Evolutionary conservation across 2,329 filamentous ascomycete species (phyloP).

Genomic region (Xylariales sp.): DNA sequence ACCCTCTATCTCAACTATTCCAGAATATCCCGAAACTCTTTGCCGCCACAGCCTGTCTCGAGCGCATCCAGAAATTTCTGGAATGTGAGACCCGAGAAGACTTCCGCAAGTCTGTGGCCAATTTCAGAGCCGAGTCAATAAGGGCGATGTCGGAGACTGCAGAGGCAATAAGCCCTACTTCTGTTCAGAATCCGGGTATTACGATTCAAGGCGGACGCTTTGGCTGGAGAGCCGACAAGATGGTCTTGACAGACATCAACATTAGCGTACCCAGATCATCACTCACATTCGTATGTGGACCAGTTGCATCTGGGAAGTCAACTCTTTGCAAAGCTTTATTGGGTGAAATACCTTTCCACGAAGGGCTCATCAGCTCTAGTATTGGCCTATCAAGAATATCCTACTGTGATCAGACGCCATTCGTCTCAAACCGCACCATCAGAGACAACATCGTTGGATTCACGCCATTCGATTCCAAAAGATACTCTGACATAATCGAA

Average conservation of each 20-base stretch:
- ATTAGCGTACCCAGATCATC: conserved; percentile 23
- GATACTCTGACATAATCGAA: conserved; percentile 23
- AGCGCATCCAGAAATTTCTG: conserved; percentile 34
- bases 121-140: conserved; percentile 17
- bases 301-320: conserved; percentile 40
- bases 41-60: conserved; percentile 32
- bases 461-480: conserved; percentile 14
- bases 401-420: conserved; percentile 33
- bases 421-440: conserved; percentile 26
- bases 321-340: conserved; percentile 36
- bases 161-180: background rate
- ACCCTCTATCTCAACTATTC: conserved; percentile 34
- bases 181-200: conserved; percentile 8
- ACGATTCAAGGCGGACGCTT: conserved; percentile 22
- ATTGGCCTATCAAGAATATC: conserved; percentile 21
- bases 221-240: conserved; percentile 26
- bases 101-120: conserved; percentile 12
- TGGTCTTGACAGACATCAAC: conserved; percentile 25
- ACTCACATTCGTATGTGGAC: conserved; percentile 36
- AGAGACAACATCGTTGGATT: conserved; percentile 24
- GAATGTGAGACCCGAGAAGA: conserved; percentile 20
- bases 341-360: conserved; percentile 26
- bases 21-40: conserved; percentile 30
- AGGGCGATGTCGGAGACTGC: background rate
- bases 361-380: conserved; percentile 18